Base-by-base conservation (phyloP, 2,329 filamentous ascomycete species). In the Verticillium nubilum region DNA sequence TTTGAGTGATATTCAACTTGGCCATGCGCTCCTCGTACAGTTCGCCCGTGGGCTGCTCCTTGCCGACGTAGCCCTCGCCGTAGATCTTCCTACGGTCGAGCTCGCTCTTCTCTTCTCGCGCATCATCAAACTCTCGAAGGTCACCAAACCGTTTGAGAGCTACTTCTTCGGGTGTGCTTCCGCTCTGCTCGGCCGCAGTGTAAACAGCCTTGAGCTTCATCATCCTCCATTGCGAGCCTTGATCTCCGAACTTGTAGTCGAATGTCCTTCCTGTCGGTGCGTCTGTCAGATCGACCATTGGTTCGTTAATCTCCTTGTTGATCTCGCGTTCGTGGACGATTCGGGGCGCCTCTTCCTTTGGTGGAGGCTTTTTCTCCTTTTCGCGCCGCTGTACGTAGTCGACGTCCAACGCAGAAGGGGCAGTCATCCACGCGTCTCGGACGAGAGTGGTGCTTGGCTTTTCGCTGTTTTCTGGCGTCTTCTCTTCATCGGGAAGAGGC, bases 201-300 rank as follows among this genome's bases (percentile, higher is more conserved):
- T 96, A 97, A 2, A 97, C 91, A 12, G 87, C 89, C 65, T 90
- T 92, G 31, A 99, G 84, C 73, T 93, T 97, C 5, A 89, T 96
- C 93, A 99, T 97, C 56, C 96, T 88, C 95, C 96, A 99, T 67
- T 92, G 86, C 15, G 93, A 94, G 0, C 95, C 94, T 6, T 85
- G 77, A 71, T 99, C 95, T 19, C 96, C 95, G 73, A 99, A 96
- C 0, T 78, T 90, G 70, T 98, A 99, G 60, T 85, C 80, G 9
- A 96, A 85, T 0, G 62, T 68, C 27, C 70, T 65, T 59, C 90
- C 83, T 58, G 86, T 79, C 52, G 85, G 75, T 1, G 80, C 57
- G 0, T 64, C 56, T 0, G 63, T 60, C 2, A 6, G 28, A 37
- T 54, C 33, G 3, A 85, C 79, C 28, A 2, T 81, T 63, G 0